These are phyloP conservation scores for Crithidia brevicula DNA, from an alignment of 208 protist genomes.

Conservation along the genomic window DNA sequence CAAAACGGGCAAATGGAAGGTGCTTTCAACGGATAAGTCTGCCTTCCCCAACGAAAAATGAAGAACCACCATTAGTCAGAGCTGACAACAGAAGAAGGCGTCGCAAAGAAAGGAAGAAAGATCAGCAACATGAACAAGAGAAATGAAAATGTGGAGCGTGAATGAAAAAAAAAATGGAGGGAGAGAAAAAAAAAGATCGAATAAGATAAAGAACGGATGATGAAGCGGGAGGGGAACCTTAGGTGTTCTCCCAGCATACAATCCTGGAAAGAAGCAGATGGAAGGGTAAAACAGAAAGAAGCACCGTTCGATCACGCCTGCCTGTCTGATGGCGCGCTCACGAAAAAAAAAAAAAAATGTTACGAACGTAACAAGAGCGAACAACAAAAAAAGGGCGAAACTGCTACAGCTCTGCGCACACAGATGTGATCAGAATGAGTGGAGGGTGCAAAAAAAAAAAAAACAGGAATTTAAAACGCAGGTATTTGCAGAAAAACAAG, in stretches of 20 bases:
- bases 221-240: neutral
- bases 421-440: too few relatives aligned
- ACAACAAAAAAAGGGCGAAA: neutral
- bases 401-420: too few relatives aligned
- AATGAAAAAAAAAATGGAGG: too few relatives aligned
- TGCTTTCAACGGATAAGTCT: too few relatives aligned
- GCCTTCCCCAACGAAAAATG: conserved; percentile 6
- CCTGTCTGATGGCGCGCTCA: too few relatives aligned
- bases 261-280: neutral
- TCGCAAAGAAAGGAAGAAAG: neutral
- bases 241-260: too few relatives aligned
- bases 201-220: neutral
- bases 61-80: too few relatives aligned
- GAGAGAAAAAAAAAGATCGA: neutral
- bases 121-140: conserved; percentile 1
- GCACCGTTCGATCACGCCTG: too few relatives aligned
- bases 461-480: neutral
- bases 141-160: neutral
- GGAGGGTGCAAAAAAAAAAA: too few relatives aligned
- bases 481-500: neutral
- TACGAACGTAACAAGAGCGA: neutral
- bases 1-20: too few relatives aligned
- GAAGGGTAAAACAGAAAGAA: neutral
- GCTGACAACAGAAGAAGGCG: too few relatives aligned
- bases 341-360: neutral